Evolutionary conservation across 2,329 filamentous ascomycete species (phyloP), one percentile per base, ranked within the genome.

Genomic region (Botrytis fabae): DNA sequence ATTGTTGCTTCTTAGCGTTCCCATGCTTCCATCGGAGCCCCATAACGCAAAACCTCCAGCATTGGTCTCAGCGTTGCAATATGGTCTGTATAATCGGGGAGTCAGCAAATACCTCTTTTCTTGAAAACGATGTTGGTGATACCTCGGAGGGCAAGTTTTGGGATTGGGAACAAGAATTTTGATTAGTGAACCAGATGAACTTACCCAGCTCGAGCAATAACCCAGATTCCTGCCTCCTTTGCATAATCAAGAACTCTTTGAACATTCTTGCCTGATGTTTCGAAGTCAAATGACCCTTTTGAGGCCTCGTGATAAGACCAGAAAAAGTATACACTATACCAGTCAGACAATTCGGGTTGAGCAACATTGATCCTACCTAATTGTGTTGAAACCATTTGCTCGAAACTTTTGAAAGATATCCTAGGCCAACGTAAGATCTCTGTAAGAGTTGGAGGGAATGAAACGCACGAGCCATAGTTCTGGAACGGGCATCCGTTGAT

Each of bases 391-490:
- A 0, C 86, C 86, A 76, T 84, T 85, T 14, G 86, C 85, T 74
- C 84, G 83, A 74, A 87, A 82, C 73, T 87, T 88, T 70, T 88
- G 85, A 73, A 88, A 86, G 48, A 88, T 84, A 75, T 88, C 86
- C 54, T 85, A 69, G 60, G 20, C 16, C 2, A 20, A 81, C 81
- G 84, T 18, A 74, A 75, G 61, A 46, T 32, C 25, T 25, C 60
- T 48, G 42, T 63, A 16, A 42, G 42, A 32, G 57, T 72, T 48
- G 28, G 40, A 46, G 69, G 35, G 42, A 4, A 18, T 22, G 28
- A 6, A 35, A 78, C 78, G 65, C 73, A 82, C 80, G 35, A 81
- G 77, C 85, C 86, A 88, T 40, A 88, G 76, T 69, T 87, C 86
- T 0, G 86, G 86, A 0, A 87, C 85, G 0, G 86, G 86, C 48